Conservation (phyloP, 176 grass and related monocot species). For the Musa acuminata region DNA sequence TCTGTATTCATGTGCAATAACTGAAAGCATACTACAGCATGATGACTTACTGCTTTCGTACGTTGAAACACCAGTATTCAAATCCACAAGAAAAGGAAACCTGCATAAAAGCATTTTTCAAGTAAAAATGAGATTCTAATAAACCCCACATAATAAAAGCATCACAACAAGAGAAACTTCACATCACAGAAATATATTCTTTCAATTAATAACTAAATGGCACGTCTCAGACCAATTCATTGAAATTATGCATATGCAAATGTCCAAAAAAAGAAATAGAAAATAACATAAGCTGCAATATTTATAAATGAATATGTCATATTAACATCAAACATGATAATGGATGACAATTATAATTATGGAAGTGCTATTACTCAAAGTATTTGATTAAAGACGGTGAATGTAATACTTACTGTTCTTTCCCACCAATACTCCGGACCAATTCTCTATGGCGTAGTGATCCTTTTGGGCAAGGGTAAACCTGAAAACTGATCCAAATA, state of each 20-base stretch:
- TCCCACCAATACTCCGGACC: slow-evolving; percentile 74
- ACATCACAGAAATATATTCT: background rate
- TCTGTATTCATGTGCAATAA: too few relatives aligned
- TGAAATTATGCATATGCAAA: too few relatives aligned
- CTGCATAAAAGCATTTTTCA: slow-evolving; percentile 25
- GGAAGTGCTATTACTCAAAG: background rate
- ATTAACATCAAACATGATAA: background rate
- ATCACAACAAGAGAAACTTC: background rate
- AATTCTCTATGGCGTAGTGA: slow-evolving; percentile 64
- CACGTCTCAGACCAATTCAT: too few relatives aligned
- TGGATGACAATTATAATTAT: background rate
- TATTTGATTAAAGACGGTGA: background rate
- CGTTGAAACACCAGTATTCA: slow-evolving; percentile 59
- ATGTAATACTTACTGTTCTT: slow-evolving; percentile 66
- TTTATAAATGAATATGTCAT: background rate
- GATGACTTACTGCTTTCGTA: slow-evolving; percentile 88
- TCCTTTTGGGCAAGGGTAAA: slow-evolving; percentile 98
- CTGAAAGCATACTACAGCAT: background rate
- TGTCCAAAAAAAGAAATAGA: background rate
- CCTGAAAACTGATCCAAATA: slow-evolving; percentile 34
- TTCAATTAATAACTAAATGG: too few relatives aligned
- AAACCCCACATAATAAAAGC: background rate
- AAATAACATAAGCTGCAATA: background rate
- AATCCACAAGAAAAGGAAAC: slow-evolving; percentile 90
- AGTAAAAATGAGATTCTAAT: background rate